Conservation (phyloP, 2,329 filamentous ascomycete genomes). For the Cladosporium sp. region DNA sequence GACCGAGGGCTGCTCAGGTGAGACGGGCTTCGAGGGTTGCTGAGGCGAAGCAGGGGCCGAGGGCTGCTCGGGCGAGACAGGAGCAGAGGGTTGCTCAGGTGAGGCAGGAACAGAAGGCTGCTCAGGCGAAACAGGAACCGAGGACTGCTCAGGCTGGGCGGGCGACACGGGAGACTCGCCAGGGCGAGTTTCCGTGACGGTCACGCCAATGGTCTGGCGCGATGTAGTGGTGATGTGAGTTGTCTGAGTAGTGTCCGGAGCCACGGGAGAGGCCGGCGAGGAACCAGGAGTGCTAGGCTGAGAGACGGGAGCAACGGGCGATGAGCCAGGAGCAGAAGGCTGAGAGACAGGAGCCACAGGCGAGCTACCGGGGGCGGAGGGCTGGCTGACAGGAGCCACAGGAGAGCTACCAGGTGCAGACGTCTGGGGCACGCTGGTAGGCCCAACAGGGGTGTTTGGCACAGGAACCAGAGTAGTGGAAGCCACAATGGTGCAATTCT, state of each 20-base stretch:
- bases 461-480: conserved; percentile 16
- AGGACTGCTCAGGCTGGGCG: neutral
- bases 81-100: neutral
- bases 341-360: neutral
- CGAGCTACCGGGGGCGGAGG: neutral
- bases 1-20: neutral
- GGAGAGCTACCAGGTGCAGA: neutral
- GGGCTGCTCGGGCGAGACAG: neutral
- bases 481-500: conserved; percentile 8
- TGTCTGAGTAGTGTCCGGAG: conserved; percentile 8
- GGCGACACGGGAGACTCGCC: conserved; percentile 1
- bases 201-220: neutral
- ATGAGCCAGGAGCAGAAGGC: neutral
- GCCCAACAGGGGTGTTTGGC: neutral
- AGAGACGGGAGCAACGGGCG: neutral
- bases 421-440: neutral
- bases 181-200: conserved; percentile 11
- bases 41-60: neutral
- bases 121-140: neutral
- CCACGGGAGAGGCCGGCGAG: conserved; percentile 2
- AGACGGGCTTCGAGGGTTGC: neutral
- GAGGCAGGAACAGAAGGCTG: neutral
- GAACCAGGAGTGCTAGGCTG: neutral
- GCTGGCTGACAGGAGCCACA: neutral
- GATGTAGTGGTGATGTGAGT: neutral